Evolutionary conservation across 2,329 filamentous ascomycete species (phyloP).

Genomic region (Alternaria triticimaculans): DNA sequence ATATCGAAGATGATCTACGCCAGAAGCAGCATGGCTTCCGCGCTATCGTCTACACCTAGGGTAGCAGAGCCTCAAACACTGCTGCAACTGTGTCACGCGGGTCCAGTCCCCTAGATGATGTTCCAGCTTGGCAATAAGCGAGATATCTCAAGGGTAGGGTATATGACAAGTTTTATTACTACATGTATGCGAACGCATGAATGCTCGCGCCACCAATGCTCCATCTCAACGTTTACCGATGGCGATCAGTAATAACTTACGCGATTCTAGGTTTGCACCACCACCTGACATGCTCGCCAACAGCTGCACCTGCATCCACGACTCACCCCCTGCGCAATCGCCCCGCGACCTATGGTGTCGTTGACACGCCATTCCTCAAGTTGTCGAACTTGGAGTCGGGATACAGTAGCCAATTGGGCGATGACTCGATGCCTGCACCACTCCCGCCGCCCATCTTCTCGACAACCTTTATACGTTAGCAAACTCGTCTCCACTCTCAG

Average conservation of each 20-base stretch:
- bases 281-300: background rate
- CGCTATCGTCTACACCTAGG: constrained; percentile 1
- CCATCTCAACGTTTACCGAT: constrained; percentile 1
- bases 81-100: constrained; percentile 15
- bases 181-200: constrained; percentile 17
- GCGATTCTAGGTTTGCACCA: background rate
- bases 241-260: background rate
- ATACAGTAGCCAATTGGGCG: constrained; percentile 55
- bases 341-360: constrained; percentile 3
- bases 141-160: constrained; percentile 8
- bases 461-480: constrained; percentile 36
- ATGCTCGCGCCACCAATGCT: constrained; percentile 17
- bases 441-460: constrained; percentile 49
- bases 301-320: background rate
- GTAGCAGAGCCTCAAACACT: constrained; percentile 23
- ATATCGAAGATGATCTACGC: constrained; percentile 2
- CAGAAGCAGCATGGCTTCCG: constrained; percentile 7
- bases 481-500: background rate
- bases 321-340: background rate
- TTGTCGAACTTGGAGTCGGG: constrained; percentile 63
- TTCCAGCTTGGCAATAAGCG: constrained; percentile 22
- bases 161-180: constrained; percentile 24
- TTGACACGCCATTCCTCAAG: constrained; percentile 50
- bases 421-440: constrained; percentile 54
- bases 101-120: constrained; percentile 10